phyloP scores from a whole-genome alignment of 495 filamentous ascomycete species.

The Talaromyces liani region DNA sequence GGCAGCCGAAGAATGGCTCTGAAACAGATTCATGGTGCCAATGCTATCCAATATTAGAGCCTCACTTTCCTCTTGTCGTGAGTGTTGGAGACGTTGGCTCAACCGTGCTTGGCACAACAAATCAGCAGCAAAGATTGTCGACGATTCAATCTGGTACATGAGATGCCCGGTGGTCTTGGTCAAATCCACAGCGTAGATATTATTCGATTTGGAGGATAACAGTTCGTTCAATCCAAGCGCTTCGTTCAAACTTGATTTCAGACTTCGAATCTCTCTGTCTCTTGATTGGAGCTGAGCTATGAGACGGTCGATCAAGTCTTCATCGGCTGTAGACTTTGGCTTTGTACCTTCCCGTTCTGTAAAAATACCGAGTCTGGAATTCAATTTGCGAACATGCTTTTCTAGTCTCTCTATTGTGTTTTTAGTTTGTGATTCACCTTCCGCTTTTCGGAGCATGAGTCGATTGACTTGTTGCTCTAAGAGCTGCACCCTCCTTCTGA shows the following conservation, averaged over 20 bases:
- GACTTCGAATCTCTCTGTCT: not conserved
- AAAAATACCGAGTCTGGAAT: too few relatives aligned
- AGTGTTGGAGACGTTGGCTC: not conserved
- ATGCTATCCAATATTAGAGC: not conserved
- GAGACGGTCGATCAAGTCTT: not conserved
- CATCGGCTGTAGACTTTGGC: not conserved
- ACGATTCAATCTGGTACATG: not conserved
- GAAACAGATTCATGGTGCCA: not conserved
- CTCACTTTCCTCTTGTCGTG: not conserved
- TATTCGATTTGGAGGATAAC: not conserved
- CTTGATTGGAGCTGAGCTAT: not conserved
- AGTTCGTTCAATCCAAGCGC: not conserved
- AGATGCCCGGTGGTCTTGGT: not conserved
- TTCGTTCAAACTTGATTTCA: not conserved
- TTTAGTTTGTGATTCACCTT: too few relatives aligned
- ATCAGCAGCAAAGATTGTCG: not conserved
- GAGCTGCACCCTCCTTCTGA: too few relatives aligned
- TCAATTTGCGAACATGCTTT: too few relatives aligned
- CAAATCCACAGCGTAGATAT: not conserved
- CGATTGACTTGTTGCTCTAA: too few relatives aligned
- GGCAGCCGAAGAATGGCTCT: not conserved
- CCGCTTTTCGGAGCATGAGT: too few relatives aligned
- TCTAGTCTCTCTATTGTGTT: too few relatives aligned
- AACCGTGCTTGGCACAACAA: not conserved
- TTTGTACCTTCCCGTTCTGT: not conserved